A percentile compares a stretch with the other conserved stretches of the same genome.
phyloP scores from a whole-genome alignment of 495 filamentous ascomycete genomes.

The Aspergillus taichungensis region DNA sequence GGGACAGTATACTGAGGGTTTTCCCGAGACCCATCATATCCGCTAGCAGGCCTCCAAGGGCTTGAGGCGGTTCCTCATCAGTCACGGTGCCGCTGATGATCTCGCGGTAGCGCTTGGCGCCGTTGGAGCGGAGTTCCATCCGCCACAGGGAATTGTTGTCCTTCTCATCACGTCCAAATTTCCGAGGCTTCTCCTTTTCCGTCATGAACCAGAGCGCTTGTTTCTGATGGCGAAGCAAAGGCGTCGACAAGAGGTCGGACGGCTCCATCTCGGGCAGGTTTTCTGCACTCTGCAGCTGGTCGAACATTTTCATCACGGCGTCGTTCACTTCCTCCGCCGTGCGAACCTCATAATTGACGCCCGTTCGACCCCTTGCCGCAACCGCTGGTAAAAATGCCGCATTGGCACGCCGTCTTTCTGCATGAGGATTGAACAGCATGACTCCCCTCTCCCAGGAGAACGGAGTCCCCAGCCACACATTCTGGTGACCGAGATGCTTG shows the following conservation, averaged over 20 bases:
- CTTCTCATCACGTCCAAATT: constrained; percentile 44
- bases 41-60: constrained; percentile 80
- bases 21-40: constrained; percentile 99
- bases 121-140: constrained; percentile 38
- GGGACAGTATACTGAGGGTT: constrained; percentile 77
- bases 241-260: constrained; percentile 50
- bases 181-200: constrained; percentile 60
- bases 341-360: constrained; percentile 43
- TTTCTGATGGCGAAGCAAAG: constrained; percentile 78
- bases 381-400: constrained; percentile 13
- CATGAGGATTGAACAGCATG: constrained; percentile 61
- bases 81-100: constrained; percentile 69
- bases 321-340: constrained; percentile 76
- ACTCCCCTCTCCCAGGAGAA: constrained; percentile 54
- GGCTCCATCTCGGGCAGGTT: constrained; percentile 70
- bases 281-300: constrained; percentile 63
- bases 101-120: constrained; percentile 58
- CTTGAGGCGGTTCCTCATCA: constrained; percentile 55
- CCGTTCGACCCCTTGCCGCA: constrained; percentile 18
- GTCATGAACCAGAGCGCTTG: constrained; percentile 87
- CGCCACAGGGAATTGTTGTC: constrained; percentile 70
- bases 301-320: constrained; percentile 82
- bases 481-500: constrained; percentile 50
- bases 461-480: constrained; percentile 57
- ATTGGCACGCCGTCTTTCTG: constrained; percentile 34